Base-by-base conservation (phyloP, 352 stramenopile genomes). In the Phytophthora sp. region DNA sequence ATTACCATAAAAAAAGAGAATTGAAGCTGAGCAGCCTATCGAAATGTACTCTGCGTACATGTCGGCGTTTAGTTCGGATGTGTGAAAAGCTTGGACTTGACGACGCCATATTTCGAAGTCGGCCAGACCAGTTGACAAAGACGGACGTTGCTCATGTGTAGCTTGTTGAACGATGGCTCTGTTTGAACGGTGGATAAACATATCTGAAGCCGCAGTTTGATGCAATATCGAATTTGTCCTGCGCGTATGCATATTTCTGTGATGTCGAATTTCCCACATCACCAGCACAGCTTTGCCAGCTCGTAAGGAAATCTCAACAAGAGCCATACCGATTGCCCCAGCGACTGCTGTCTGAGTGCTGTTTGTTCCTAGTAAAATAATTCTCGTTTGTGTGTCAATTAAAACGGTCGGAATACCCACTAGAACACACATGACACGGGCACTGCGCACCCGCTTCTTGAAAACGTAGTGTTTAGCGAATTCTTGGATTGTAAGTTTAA, bases 1-100 rank as follows among this genome's bases (percentile, higher is more conserved):
- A 21, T 72, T 54, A 28, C 49, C 59, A 35, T 54, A 67, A 20
- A 78, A 55, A 12, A 49, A 44, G 26, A 76, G 20, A 15, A 77
- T 69, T 2, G 49, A 46, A 5, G 51, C 42, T 0, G 56, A 75
- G 17, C 64, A 66, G 0, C 45, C 53, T 21, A 77, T 71, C 4
- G 72, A 62, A 3, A 78, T 74, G 50, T 81, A 81, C 54, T 81
- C 64, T 13, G 60, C 57, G 9, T 45, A 51, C 56, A 78, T 78
- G 17, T 69, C 48, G 1, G 57, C 60, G 46, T 65, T 55, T 9
- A 54, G 23, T n/a, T 55, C 32, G 6, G 54, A 41, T 5, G 54
- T 45, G 42, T 54, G 42, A 13, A 49, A 62, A 2, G 28, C 20
- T 34, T 62, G 54, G 2, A 62, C 10, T 39, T 62, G 68, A 2